Percentiles rank a stretch among this genome's conserved stretches.
Evolutionary conservation across 2,329 filamentous ascomycete species (phyloP).

Genomic region (Aspergillus aculeatinus): DNA sequence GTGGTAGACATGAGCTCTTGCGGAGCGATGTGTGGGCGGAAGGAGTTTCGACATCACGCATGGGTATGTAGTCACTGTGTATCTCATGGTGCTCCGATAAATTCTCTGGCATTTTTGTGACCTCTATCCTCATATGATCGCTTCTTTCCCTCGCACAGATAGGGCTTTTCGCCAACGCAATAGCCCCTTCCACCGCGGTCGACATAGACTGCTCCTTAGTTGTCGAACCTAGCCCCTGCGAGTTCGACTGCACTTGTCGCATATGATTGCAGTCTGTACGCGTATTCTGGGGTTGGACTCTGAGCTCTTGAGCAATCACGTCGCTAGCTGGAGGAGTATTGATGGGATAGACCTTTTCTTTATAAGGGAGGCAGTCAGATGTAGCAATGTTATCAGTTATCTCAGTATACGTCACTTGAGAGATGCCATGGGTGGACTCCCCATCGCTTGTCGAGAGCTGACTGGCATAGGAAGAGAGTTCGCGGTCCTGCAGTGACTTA

Average conservation of each 20-base stretch:
- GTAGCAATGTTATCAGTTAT: constrained; percentile 1
- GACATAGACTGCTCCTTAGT: neutral
- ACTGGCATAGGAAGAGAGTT: neutral
- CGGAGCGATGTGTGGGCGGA: neutral
- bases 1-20: neutral
- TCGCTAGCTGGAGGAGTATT: neutral
- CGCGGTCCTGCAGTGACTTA: neutral
- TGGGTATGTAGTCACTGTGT: neutral
- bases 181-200: neutral
- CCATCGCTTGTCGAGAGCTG: neutral
- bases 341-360: neutral
- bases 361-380: neutral
- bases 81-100: neutral
- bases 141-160: no score
- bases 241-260: neutral
- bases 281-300: neutral
- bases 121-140: neutral
- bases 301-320: neutral
- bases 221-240: neutral
- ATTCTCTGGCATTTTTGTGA: neutral
- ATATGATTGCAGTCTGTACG: neutral
- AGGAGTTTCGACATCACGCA: neutral
- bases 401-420: neutral
- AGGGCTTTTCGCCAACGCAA: neutral
- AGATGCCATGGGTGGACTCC: neutral